Evolutionary conservation across 2,329 filamentous ascomycete genomes (phyloP).

Genomic region (Neofusicoccum kwambonambiense): DNA sequence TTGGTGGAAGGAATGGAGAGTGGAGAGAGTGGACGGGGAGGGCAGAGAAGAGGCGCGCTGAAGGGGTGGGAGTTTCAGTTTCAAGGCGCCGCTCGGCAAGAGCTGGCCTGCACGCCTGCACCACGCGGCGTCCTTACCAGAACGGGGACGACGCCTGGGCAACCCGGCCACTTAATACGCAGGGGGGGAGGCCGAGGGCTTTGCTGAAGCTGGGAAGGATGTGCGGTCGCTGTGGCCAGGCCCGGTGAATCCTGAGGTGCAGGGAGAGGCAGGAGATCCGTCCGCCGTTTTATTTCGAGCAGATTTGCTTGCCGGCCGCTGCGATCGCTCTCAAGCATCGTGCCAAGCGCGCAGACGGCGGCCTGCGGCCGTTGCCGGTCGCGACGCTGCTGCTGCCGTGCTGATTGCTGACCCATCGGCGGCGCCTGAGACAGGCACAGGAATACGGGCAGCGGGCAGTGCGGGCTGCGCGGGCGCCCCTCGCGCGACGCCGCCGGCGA

Average conservation of each 20-base stretch:
- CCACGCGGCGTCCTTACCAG: conserved; percentile 12
- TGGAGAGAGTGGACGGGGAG: conserved; percentile 15
- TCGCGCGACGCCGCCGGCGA: conserved; percentile 5
- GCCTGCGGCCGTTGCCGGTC: conserved; percentile 1
- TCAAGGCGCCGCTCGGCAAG: conserved; percentile 16
- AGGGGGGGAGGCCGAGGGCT: conserved; percentile 4
- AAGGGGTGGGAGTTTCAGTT: conserved; percentile 18
- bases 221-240: conserved; percentile 4
- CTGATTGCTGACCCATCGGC: neutral
- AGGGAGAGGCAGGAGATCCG: conserved; percentile 14
- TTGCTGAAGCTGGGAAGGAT: conserved; percentile 10
- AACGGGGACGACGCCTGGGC: conserved; percentile 12
- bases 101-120: conserved; percentile 13
- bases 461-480: neutral
- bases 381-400: neutral
- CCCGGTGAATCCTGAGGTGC: conserved; percentile 15
- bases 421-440: conserved; percentile 3
- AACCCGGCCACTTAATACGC: conserved; percentile 12
- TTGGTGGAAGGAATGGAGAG: conserved; percentile 13
- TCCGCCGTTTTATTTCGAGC: conserved; percentile 11
- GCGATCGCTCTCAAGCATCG: conserved; percentile 16
- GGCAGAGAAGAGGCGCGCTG: conserved; percentile 9
- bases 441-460: conserved; percentile 6
- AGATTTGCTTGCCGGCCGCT: conserved; percentile 9
- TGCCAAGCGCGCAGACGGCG: neutral